Conservation (phyloP, 805 yeast genomes). For the Zygosaccharomyces siamensis region DNA sequence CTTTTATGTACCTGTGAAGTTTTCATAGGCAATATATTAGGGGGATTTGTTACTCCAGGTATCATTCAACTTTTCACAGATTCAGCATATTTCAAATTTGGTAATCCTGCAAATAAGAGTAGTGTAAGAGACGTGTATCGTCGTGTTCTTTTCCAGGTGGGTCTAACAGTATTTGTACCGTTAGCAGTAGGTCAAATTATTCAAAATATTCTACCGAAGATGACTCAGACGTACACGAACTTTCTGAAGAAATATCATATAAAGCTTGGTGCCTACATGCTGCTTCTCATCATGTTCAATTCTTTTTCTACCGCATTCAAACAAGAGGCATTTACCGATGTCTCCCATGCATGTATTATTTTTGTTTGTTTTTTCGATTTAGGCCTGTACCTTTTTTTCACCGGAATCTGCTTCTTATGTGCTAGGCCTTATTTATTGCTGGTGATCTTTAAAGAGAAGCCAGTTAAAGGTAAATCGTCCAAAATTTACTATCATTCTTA, state of each 20-base stretch:
- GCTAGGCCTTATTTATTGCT: constrained; percentile 58
- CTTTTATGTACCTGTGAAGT: constrained; percentile 77
- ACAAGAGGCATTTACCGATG: constrained; percentile 70
- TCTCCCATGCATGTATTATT: constrained; percentile 62
- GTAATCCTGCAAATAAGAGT: constrained; percentile 65
- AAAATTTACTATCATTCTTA: constrained; percentile 41
- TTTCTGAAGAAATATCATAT: constrained; percentile 25
- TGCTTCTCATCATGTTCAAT: constrained; percentile 68
- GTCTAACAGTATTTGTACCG: constrained; percentile 78
- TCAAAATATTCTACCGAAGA: constrained; percentile 64
- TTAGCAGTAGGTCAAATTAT: constrained; percentile 81
- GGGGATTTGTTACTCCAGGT: constrained; percentile 86
- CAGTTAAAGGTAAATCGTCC: constrained; percentile 42
- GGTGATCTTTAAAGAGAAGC: constrained; percentile 42
- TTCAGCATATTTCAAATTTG: constrained; percentile 59
- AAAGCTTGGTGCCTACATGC: constrained; percentile 77
- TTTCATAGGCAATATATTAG: constrained; percentile 75
- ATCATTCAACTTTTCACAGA: constrained; percentile 64
- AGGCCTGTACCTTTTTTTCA: constrained; percentile 74
- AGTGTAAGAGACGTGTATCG: constrained; percentile 54
- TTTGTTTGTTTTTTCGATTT: constrained; percentile 78
- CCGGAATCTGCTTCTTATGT: constrained; percentile 51
- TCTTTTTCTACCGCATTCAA: constrained; percentile 86
- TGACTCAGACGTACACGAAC: constrained; percentile 18
- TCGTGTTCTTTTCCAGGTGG: constrained; percentile 82